Evolutionary conservation across 352 stramenopile genomes (phyloP).

Genomic region (Phytopythium litorale): DNA sequence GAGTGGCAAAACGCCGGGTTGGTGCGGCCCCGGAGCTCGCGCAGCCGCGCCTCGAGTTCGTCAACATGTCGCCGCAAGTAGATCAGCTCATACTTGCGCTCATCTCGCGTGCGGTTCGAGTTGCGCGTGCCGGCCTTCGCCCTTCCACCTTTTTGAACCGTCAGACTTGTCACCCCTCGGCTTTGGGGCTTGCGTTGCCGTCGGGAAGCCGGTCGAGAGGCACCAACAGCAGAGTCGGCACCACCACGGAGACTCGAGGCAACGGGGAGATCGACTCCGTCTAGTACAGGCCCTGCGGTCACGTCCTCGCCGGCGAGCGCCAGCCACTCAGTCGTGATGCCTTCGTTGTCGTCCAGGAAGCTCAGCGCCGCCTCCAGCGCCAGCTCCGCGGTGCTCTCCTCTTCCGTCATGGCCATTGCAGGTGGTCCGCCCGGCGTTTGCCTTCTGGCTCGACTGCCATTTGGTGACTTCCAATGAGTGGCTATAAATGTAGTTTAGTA

Average conservation of each 20-base stretch:
- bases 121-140: not conserved
- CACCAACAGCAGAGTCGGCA: too few relatives aligned
- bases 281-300: too few relatives aligned
- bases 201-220: not conserved
- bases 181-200: not conserved
- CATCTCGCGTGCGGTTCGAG: conserved; percentile 7
- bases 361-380: not conserved
- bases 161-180: not conserved
- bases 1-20: too few relatives aligned
- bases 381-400: not conserved
- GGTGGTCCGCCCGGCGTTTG: not conserved
- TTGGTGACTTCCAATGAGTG: not conserved
- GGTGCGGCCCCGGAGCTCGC: not conserved
- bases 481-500: too few relatives aligned
- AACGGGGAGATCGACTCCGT: too few relatives aligned
- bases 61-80: conserved; percentile 3
- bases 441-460: not conserved
- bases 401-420: not conserved
- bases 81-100: conserved; percentile 8
- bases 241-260: too few relatives aligned
- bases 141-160: not conserved
- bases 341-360: conserved; percentile 7
- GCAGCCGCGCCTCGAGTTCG: conserved; percentile 5
- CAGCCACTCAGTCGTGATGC: not conserved
- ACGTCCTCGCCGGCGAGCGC: not conserved